Base-by-base conservation (phyloP, 1,139 yeast genomes). In the Zygosaccharomyces sapae region DNA sequence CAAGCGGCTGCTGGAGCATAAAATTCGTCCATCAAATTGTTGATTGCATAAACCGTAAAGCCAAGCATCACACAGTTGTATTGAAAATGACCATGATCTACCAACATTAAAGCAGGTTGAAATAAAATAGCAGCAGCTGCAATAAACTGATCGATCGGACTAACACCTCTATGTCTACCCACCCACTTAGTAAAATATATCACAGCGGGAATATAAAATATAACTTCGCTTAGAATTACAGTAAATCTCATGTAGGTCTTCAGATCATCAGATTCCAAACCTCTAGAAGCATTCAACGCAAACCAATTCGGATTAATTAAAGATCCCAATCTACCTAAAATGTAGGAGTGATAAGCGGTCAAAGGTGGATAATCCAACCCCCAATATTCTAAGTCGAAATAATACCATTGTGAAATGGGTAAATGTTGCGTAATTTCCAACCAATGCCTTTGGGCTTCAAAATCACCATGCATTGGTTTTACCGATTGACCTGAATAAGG, bases 371-470 rank as follows among this genome's bases (percentile, higher is more conserved):
- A 94, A 66, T 92, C 98, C 41, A 94, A 73, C 0, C 97, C 97
- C 98, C 98, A 92, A 70, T 92, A 89, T 56, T 82, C 80, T 42
- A 88, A 72, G 63, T 92, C 97, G 65, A 81, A 88, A 69, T 77
- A 86, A 64, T 92, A 92, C 98, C 98, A 94, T 53, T 84, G 61
- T 1, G 71, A 67, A 1, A 87, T 67, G 0, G 96, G 95, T 45
- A 90, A 65, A 55, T 82, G 79, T 37, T 75, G 80, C 0, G 98
- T 90, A 49, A 92, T 72, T 65, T 94, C 98, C 79, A 92, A 77
- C 98, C 98, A 92, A 65, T 92, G 98, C 55, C 98, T 76, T 66
- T 92, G 98, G 0, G 98, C 97, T 66, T 92, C 99, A 63, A 92
- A 92, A 65, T 92, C 98, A 3, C 98, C 98, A 70, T 73, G 81